Percentiles rank a stretch among this genome's conserved stretches.
Conservation (phyloP, 169 alveolate genomes). For the Plasmodium vinckei region DNA sequence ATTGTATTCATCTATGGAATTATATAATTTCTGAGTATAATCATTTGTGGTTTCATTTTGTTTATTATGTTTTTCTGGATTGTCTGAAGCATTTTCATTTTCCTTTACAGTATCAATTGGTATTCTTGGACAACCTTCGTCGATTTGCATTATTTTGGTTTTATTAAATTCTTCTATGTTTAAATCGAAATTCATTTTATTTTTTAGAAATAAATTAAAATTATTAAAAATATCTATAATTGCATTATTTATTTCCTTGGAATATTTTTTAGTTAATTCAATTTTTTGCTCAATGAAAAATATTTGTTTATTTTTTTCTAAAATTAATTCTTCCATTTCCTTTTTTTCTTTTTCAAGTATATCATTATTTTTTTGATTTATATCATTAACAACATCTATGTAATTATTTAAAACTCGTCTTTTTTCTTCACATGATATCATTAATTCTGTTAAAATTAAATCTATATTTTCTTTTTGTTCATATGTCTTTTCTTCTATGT, state of each 20-base stretch:
- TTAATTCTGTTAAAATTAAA: slow-evolving; percentile 43
- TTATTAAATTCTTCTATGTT: background rate
- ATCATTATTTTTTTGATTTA: slow-evolving; percentile 39
- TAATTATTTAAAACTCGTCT: slow-evolving; percentile 39
- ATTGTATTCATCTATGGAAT: slow-evolving; percentile 39
- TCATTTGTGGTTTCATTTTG: background rate
- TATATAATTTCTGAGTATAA: slow-evolving; percentile 12
- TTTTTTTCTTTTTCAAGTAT: slow-evolving; percentile 37
- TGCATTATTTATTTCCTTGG: slow-evolving; percentile 25
- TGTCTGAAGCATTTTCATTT: too few relatives aligned
- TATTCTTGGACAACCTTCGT: too few relatives aligned
- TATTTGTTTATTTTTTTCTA: slow-evolving; percentile 51
- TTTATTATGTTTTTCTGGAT: too few relatives aligned
- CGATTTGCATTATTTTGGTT: too few relatives aligned
- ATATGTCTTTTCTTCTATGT: slow-evolving; percentile 29
- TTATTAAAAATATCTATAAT: slow-evolving; percentile 24
- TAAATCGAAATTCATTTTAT: slow-evolving; percentile 45
- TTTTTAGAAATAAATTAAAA: slow-evolving; percentile 27
- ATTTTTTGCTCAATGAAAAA: slow-evolving; percentile 37
- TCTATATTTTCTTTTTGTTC: slow-evolving; percentile 51
- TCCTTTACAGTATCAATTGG: too few relatives aligned
- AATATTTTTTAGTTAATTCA: slow-evolving; percentile 16
- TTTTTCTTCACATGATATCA: slow-evolving; percentile 50
- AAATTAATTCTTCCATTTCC: slow-evolving; percentile 13
- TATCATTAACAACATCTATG: slow-evolving; percentile 42